Percentiles rank a stretch among this genome's conserved stretches.
phyloP scores from a whole-genome alignment of 305 asterid genomes.

The Solanum hybrid region DNA sequence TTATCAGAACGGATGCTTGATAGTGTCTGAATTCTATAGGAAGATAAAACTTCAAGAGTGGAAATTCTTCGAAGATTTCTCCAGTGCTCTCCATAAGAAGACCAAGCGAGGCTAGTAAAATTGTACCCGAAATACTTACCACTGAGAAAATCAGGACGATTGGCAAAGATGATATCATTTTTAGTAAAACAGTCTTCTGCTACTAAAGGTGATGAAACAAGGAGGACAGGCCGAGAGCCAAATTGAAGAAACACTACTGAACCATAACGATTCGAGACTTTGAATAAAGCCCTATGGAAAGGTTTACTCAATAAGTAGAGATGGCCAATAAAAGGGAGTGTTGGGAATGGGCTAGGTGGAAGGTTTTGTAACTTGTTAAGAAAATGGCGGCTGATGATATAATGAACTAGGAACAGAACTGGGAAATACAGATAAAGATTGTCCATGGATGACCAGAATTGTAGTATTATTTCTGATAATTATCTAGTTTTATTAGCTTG shows the following conservation, averaged over 20 bases:
- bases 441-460: conserved; percentile 11
- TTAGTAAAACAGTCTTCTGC: conserved; percentile 24
- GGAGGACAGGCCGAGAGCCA: conserved; percentile 16
- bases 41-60: neutral
- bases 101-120: conserved; percentile 13
- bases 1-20: neutral
- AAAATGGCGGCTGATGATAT: conserved; percentile 9
- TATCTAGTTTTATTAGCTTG: neutral
- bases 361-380: conserved; percentile 10
- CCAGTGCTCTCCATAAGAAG: conserved; percentile 34
- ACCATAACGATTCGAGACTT: conserved; percentile 15
- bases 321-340: conserved; percentile 32
- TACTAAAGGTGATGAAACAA: conserved; percentile 24
- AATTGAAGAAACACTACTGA: conserved; percentile 18
- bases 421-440: conserved; percentile 10
- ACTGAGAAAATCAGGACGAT: conserved; percentile 18
- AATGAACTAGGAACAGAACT: conserved; percentile 5
- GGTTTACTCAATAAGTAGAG: conserved; percentile 23
- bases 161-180: conserved; percentile 24
- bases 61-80: conserved; percentile 20
- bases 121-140: conserved; percentile 27
- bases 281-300: conserved; percentile 12
- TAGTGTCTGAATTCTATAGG: neutral
- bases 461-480: neutral
- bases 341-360: conserved; percentile 26